A percentile compares a stretch with the other conserved stretches of the same genome.
phyloP scores from a whole-genome alignment of 1,284 basidiomycete genomes.

The Ganoderma resinaceum region DNA sequence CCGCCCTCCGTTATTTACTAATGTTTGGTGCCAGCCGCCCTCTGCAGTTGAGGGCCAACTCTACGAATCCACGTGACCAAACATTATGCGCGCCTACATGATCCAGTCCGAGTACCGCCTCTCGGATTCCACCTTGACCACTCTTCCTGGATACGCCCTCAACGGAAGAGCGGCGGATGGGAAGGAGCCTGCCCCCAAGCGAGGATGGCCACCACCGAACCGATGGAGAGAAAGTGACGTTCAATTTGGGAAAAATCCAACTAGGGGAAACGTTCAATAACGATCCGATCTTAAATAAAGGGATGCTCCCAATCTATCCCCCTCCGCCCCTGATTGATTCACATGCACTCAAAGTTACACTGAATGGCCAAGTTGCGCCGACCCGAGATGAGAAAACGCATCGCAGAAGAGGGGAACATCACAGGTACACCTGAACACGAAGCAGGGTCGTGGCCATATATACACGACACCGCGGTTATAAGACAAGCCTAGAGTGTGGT shows the following conservation, averaged over 20 bases:
- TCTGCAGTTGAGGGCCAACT: too few relatives aligned
- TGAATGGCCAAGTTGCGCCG: background rate
- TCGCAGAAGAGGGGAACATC: background rate
- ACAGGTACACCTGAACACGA: background rate
- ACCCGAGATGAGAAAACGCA: background rate
- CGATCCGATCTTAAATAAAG: background rate
- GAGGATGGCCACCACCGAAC: too few relatives aligned
- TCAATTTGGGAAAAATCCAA: background rate
- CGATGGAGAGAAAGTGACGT: background rate
- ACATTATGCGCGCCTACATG: too few relatives aligned
- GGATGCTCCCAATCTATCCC: background rate
- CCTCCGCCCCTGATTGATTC: background rate
- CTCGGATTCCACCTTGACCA: too few relatives aligned
- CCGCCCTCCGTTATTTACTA: too few relatives aligned
- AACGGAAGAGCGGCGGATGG: too few relatives aligned
- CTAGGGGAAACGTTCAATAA: background rate
- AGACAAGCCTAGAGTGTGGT: background rate
- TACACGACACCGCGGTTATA: background rate
- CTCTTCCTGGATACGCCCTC: too few relatives aligned
- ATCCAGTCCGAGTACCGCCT: too few relatives aligned
- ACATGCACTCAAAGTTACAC: background rate
- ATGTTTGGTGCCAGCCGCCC: too few relatives aligned
- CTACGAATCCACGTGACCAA: too few relatives aligned
- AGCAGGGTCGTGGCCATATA: background rate
- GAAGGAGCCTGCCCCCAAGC: too few relatives aligned